Base-by-base conservation (phyloP, 306 rosid genomes). In the Geum urbanum region DNA sequence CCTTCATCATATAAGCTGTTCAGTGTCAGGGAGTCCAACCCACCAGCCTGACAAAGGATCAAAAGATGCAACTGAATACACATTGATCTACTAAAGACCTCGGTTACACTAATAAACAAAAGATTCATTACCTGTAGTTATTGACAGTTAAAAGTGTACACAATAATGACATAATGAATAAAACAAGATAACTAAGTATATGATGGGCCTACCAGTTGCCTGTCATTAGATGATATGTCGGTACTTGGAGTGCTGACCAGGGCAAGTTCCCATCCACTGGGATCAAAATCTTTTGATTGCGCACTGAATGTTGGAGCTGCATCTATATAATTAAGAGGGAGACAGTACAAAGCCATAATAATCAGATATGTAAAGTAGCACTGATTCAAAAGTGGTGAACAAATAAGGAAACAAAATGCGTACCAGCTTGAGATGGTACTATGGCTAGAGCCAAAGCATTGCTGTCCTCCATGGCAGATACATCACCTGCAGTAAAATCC, bases 191-290 rank as follows among this genome's bases (percentile, higher is more conserved):
- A 51, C 8, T 59, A 35, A 69, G 45, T 45, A 48, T 24, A 49
- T 45, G 77, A 53, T 79, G 69, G 74, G 49, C 92, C 71, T 89
- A 95, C 99, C 97, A 95, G 80, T 80, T 95, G 97, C 66, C 97
- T 86, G 41, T 95, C 99, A 44, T 88, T 89, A 73, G 74, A 82
- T 74, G 99, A 95, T 54, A 95, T 86, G 80, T 91, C 68, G 69
- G 73, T 82, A 79, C 99, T 91, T 62, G 99, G 99, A 83, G 95
- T 83, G 79, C 85, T 68, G 73, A 95, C 97, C 61, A 95, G 85
- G 61, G 99, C 97, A 72, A 95, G 91, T 75, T 95, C 99, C 99
- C 99, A 95, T 35, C 99, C 99, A 10, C 91, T 86, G 47, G 99
- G 92, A 78, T 91, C 99, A 81, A 84, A 95, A 76, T 89, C 88